Conservation (phyloP, 106 monocot genomes). For the Dendrobium nobile region DNA sequence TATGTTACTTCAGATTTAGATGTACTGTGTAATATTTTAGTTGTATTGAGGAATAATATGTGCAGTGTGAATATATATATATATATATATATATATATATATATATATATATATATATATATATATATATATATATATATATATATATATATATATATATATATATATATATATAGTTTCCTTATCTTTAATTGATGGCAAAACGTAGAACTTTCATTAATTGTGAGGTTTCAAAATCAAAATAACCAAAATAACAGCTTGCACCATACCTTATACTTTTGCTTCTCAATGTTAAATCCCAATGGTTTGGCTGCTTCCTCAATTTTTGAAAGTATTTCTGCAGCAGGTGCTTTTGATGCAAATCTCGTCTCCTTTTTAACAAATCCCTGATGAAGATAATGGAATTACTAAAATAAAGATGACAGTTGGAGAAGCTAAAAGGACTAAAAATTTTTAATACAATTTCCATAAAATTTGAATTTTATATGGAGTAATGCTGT, state of each 20-base stretch:
- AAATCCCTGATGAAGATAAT: slow-evolving; percentile 31
- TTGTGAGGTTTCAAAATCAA: background rate
- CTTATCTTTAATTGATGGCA: background rate
- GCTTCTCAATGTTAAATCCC: slow-evolving; percentile 76
- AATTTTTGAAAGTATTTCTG: slow-evolving; percentile 77
- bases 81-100: too few relatives aligned
- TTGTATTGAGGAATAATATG: too few relatives aligned
- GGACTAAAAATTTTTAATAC: background rate
- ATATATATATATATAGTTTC: too few relatives aligned
- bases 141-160: too few relatives aligned
- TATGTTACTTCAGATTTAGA: too few relatives aligned
- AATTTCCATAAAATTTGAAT: background rate
- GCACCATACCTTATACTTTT: slow-evolving; percentile 65
- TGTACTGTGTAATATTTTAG: too few relatives aligned
- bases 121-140: too few relatives aligned
- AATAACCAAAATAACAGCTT: background rate
- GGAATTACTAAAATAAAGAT: background rate
- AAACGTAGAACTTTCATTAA: background rate
- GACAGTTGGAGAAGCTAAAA: background rate
- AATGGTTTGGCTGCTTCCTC: slow-evolving; percentile 68
- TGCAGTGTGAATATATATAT: too few relatives aligned
- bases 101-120: too few relatives aligned
- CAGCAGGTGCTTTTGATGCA: slow-evolving; percentile 69
- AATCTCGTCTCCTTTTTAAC: slow-evolving; percentile 83
- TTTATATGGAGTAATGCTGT: background rate